A percentile compares a stretch with the other conserved stretches of the same genome.
These are phyloP conservation scores for Chlorophyllum brunneum DNA, from an alignment of 768 basidiomycete genomes.

Conservation along the genomic window DNA sequence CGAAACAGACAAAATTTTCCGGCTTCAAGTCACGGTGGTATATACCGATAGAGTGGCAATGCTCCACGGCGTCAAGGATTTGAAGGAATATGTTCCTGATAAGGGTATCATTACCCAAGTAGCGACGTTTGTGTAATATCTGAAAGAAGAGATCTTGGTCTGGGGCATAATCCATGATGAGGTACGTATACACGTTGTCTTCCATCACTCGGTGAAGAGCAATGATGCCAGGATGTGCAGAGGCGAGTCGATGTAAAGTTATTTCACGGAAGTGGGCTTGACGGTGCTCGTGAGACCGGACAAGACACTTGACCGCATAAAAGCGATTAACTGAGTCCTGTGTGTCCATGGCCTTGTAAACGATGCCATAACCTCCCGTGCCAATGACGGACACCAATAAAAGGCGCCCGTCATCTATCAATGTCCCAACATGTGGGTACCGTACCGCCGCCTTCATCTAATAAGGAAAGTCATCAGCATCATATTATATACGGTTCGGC, in stretches of 20 bases:
- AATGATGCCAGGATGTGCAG: slow-evolving; percentile 77
- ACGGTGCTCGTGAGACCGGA: slow-evolving; percentile 51
- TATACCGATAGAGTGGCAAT: slow-evolving; percentile 88
- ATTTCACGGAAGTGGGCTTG: slow-evolving; percentile 89
- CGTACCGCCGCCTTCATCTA: slow-evolving; percentile 13
- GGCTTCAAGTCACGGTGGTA: slow-evolving; percentile 98
- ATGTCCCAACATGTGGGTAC: slow-evolving; percentile 63
- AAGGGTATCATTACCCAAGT: slow-evolving; percentile 78
- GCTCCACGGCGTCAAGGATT: slow-evolving; percentile 88
- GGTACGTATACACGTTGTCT: slow-evolving; percentile 76
- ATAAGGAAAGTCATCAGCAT: not conserved
- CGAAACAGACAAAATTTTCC: slow-evolving; percentile 89
- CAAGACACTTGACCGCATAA: slow-evolving; percentile 91
- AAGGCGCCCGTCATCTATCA: slow-evolving; percentile 79
- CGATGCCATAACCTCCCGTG: slow-evolving; percentile 92
- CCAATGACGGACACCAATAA: slow-evolving; percentile 87
- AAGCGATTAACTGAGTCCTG: slow-evolving; percentile 49
- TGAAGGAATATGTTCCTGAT: slow-evolving; percentile 92
- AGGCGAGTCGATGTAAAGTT: slow-evolving; percentile 69
- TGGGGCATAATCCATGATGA: slow-evolving; percentile 91
- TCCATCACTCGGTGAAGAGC: slow-evolving; percentile 87
- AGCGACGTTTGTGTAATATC: slow-evolving; percentile 73
- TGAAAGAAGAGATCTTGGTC: slow-evolving; percentile 92
- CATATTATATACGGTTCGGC: no score
- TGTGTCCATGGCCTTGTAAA: slow-evolving; percentile 81